These are phyloP conservation scores for Thielaviopsis euricoi DNA, from an alignment of 2,329 filamentous ascomycete species.

Conservation along the genomic window DNA sequence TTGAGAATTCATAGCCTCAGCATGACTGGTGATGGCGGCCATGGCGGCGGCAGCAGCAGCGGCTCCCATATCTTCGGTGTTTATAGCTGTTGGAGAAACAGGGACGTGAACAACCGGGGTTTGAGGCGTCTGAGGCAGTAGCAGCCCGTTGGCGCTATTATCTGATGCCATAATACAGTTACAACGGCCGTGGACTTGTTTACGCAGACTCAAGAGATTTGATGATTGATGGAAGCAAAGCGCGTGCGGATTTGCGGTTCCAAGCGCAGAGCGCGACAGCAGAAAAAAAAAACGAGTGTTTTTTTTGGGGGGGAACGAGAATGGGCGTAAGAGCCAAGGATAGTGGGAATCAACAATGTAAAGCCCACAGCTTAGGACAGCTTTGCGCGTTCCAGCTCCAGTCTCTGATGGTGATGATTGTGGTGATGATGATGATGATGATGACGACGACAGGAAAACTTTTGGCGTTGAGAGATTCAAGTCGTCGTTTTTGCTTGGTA, in stretches of 20 bases:
- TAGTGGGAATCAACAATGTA: neutral
- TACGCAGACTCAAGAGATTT: neutral
- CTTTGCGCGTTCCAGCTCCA: no score
- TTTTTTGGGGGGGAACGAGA: no score
- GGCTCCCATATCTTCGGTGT: conserved; percentile 16
- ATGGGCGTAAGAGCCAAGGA: neutral
- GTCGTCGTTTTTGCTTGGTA: no score
- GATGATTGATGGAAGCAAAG: neutral
- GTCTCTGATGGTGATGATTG: no score
- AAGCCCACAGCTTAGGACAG: no score
- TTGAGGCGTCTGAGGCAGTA: conserved; percentile 22
- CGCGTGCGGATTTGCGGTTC: neutral
- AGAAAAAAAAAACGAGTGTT: neutral
- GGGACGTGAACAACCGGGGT: conserved; percentile 35
- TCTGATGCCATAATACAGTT: conserved; percentile 34
- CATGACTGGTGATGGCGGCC: conserved; percentile 22
- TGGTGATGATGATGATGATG: no score
- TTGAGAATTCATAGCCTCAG: conserved; percentile 25
- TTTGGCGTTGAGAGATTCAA: no score
- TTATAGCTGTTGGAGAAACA: conserved; percentile 24
- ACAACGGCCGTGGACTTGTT: conserved; percentile 12
- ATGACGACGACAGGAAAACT: no score
- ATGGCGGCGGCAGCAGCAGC: conserved; percentile 9
- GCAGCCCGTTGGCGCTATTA: conserved; percentile 9
- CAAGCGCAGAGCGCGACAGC: neutral